Conservation (phyloP, 345 rosid genomes). For the Diplotaxis tenuifolia region DNA sequence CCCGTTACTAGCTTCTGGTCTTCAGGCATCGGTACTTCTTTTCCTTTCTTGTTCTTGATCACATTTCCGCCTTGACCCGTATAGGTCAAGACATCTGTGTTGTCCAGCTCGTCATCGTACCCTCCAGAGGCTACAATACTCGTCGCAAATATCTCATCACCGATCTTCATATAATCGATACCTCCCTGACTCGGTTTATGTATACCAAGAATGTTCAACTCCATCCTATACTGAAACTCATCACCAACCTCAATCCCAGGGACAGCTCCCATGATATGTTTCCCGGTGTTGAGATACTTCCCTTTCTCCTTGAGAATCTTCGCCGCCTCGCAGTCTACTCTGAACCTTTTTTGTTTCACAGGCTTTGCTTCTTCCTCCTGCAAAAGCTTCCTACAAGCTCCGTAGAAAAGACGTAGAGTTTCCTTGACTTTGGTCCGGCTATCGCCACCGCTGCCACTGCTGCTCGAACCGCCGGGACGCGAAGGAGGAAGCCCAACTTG, state of each 20-base stretch:
- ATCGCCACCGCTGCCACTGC: constrained; percentile 19
- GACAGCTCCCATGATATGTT: constrained; percentile 59
- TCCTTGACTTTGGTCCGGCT: constrained; percentile 72
- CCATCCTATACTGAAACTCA: constrained; percentile 75
- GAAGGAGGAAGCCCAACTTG: constrained; percentile 57
- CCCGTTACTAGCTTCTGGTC: constrained; percentile 82
- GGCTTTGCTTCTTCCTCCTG: constrained; percentile 71
- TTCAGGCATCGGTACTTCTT: constrained; percentile 43
- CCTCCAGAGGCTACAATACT: constrained; percentile 85
- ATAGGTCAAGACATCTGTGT: constrained; percentile 65
- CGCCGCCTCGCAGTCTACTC: constrained; percentile 67
- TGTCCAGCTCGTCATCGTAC: constrained; percentile 65
- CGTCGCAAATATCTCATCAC: constrained; percentile 45
- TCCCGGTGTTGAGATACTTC: constrained; percentile 43
- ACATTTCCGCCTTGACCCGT: constrained; percentile 85
- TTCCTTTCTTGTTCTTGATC: constrained; percentile 36
- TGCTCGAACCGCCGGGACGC: constrained; percentile 25
- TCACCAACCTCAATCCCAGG: constrained; percentile 94
- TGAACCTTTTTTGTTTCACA: constrained; percentile 22
- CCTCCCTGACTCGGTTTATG: constrained; percentile 74
- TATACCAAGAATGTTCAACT: constrained; percentile 73
- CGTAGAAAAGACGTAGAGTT: constrained; percentile 69
- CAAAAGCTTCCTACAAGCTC: constrained; percentile 60
- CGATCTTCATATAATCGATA: constrained; percentile 64
- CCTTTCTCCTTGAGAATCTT: constrained; percentile 55